These are phyloP conservation scores for Pythium volutum DNA, from an alignment of 352 stramenopile species.

Conservation along the genomic window DNA sequence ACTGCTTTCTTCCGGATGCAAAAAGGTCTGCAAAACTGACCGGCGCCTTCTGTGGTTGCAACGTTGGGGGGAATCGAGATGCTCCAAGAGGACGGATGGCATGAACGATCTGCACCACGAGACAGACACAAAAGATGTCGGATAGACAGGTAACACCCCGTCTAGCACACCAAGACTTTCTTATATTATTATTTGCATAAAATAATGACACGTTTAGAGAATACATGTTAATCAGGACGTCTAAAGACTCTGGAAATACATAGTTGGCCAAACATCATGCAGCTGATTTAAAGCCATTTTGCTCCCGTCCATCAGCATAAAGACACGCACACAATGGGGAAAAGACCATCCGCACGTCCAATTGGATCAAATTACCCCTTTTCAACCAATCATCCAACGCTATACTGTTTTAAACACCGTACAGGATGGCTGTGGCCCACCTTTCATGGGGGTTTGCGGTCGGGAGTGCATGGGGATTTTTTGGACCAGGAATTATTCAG, in stretches of 20 bases:
- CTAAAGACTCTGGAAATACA: not conserved
- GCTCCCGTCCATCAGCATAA: conserved; percentile 1
- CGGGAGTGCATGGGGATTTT: conserved; percentile 14
- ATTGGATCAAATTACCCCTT: conserved; percentile 16
- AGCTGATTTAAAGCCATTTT: not conserved
- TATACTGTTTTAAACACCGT: conserved; percentile 26
- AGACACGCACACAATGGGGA: conserved; percentile 23
- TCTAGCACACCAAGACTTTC: not conserved
- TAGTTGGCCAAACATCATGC: not conserved
- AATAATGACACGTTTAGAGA: too few species aligned
- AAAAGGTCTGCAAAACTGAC: conserved; percentile 26
- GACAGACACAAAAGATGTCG: not conserved
- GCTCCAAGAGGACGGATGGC: conserved; percentile 20
- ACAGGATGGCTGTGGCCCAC: not conserved
- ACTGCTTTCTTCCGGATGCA: conserved; percentile 14
- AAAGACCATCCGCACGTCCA: not conserved
- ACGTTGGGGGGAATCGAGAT: conserved; percentile 12
- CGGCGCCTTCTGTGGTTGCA: conserved; percentile 27
- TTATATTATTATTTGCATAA: too few species aligned
- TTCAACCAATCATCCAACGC: conserved; percentile 6
- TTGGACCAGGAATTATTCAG: conserved; percentile 14
- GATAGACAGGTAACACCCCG: conserved; percentile 9
- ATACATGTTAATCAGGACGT: too few species aligned
- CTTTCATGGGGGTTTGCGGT: conserved; percentile 29
- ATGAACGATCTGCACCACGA: conserved; percentile 18